Evolutionary conservation across 192 early-diverging fungal genomes (phyloP), one percentile per base, ranked within the genome.

Genomic region (Lobosporangium transversale): DNA sequence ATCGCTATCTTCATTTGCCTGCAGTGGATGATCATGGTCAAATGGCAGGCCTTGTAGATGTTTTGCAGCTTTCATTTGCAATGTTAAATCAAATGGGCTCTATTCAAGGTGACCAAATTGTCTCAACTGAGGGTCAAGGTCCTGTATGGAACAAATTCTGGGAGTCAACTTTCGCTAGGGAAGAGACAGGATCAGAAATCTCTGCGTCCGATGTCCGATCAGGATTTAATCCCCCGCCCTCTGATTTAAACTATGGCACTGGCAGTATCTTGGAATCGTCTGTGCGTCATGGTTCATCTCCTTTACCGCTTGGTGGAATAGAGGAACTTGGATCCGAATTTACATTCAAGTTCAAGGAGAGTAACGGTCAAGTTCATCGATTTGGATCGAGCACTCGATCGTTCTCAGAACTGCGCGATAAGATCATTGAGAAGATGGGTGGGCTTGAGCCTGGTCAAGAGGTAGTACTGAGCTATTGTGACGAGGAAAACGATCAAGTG

Each of bases 401-500:
- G 53, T 85, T 83, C 50, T 53, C 75, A 11, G 85, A 83, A 2
- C 79, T 89, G 27, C 78, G 84, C 15, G 80, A 80, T 43, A 86
- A 84, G 65, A 84, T 90, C 60, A 50, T 83, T 27, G 71, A 82
- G 9, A 89, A 91, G 68, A 85, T 89, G 26, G 68, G 85, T 31
- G 75, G 51, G 26, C 1, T 80, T 15, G 62, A 73, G 48, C 7
- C 54, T 23, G 59, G 51, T 2, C 29, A 11, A 18, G 79, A 74
- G n/a, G 51, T 80, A 23, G 58, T 58, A 18, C 17, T 80, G 42
- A 80, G 79, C 36, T 97, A 96, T 52, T 80, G 92, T 59, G 96
- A 97, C 71, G 96, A 97, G 51, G 96, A 97, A 31, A 90, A 89
- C 40, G 96, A 97, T 74, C 62, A 84, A 54, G 90, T 97, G 15